Evolutionary conservation across 306 rosid species (phyloP), one percentile per base, ranked within the genome.

Genomic region (Corylus heterophylla): DNA sequence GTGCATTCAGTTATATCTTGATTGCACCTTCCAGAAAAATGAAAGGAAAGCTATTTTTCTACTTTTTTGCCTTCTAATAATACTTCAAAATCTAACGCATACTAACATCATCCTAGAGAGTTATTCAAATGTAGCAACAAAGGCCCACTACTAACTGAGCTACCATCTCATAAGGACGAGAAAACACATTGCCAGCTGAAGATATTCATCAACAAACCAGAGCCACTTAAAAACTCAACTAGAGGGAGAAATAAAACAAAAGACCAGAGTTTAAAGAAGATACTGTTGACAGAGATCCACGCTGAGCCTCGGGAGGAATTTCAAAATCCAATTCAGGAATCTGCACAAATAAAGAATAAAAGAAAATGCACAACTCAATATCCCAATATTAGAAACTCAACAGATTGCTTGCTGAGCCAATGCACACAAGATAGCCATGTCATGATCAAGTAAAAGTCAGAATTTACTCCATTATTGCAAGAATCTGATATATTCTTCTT

Each of bases 281-380:
- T 91, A 95, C 98, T 81, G 98, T 95, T 73, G 98, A 95, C 68
- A 95, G 83, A 76, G 86, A 85, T 71, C 98, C 98, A 79, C 94
- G 88, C 22, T 95, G 98, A 81, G 98, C 94, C 87, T 92, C 98
- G 4, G 93, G 93, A 70, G 98, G 98, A 80, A 95, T 92, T 85
- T 95, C 98, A 77, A 95, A 92, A 50, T 95, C 98, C 83, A 95
- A 78, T 76, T 95, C 94, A 12, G 98, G 96, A 81, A 95, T 90
- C 98, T 95, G 91, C 88, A 83, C 11, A 78, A 37, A 66, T 59
- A 86, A 52, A 75, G 77, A 71, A 76, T 8, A 17, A 74, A 42
- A 73, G 62, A 79, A 54, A 81, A 18, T 27, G 51, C 71, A 72
- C 29, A 58, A 69, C 37, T 68, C 49, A 79, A 79, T 75, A 74